A percentile compares a stretch with the other conserved stretches of the same genome.
These are phyloP conservation scores for Trematosphaeria pertusa DNA, from an alignment of 2,329 filamentous ascomycete genomes.

Conservation along the genomic window DNA sequence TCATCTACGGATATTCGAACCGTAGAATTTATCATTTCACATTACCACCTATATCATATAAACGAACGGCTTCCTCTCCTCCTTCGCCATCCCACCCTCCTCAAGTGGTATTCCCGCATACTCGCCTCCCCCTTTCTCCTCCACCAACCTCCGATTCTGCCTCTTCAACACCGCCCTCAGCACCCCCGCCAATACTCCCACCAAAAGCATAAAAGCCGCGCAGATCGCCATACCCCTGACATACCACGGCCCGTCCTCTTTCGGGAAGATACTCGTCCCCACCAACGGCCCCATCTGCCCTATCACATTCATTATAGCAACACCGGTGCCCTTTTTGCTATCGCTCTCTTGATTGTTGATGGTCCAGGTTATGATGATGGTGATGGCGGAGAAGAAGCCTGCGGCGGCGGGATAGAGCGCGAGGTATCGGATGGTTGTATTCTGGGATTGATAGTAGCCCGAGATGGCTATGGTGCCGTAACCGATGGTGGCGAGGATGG, in stretches of 20 bases:
- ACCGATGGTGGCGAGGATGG: slow-evolving; percentile 69
- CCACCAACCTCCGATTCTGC: slow-evolving; percentile 28
- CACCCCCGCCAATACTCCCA: slow-evolving; percentile 51
- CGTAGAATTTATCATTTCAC: too few relatives aligned
- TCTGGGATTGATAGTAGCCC: slow-evolving; percentile 49
- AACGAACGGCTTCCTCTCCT: slow-evolving; percentile 27
- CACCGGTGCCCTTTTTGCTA: slow-evolving; percentile 74
- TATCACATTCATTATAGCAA: slow-evolving; percentile 80
- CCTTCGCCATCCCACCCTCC: slow-evolving; percentile 21
- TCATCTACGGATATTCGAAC: background rate
- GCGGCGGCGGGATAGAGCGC: slow-evolving; percentile 79
- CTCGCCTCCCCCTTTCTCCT: slow-evolving; percentile 15
- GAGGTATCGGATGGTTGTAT: slow-evolving; percentile 65
- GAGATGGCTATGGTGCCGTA: slow-evolving; percentile 68
- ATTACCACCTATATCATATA: too few relatives aligned
- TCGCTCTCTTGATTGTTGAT: slow-evolving; percentile 82
- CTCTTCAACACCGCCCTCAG: slow-evolving; percentile 51
- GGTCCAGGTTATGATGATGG: slow-evolving; percentile 85
- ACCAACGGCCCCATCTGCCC: slow-evolving; percentile 78
- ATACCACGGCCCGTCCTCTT: slow-evolving; percentile 58
- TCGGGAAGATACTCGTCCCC: slow-evolving; percentile 63
- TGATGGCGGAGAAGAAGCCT: slow-evolving; percentile 87
- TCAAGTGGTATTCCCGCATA: slow-evolving; percentile 39
- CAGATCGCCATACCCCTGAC: slow-evolving; percentile 59
- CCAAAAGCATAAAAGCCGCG: slow-evolving; percentile 57